Base-by-base conservation (phyloP, 2,329 filamentous ascomycete species). In the Hypoxylon sp. region DNA sequence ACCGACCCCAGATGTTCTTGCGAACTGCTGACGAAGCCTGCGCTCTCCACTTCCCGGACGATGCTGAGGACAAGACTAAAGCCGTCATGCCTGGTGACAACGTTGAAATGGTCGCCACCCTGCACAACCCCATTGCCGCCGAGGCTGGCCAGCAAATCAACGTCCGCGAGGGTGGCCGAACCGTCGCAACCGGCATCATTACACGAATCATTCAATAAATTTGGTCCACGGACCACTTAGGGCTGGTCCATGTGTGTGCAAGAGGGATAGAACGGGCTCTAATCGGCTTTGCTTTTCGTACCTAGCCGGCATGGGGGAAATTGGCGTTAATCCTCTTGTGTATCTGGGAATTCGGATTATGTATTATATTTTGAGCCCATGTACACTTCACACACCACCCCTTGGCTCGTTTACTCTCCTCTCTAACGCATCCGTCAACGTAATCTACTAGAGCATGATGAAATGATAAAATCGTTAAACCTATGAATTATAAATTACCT, bases 21-120 rank as follows among this genome's bases (percentile, higher is more conserved):
- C 93, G 96, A 79, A 98, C 96, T 74, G 93, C 95, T 73, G 93
- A 94, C 85, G 89, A 92, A 86, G 87, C 86, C 22, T 91, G 92
- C 78, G 86, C 91, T 64, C 89, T 99, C 77, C 90, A 86, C 80
- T 98, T 95, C 91, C 94, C 95, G 61, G 95, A 96, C 77, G 92
- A 92, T 70, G 91, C 88, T 70, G 90, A 91, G 81, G 91, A 95
- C 76, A 82, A 87, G 67, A 80, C 86, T 72, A 85, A 84, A 82
- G 92, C 94, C 86, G 91, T 98, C 82, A 97, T 97, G 94, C 96
- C 96, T 58, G 96, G 96, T 82, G 96, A 99, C 89, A 99, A 99
- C 84, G 90, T 97, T 74, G 96, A 99, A 88, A 98, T 99, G 95
- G 85, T 96, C 73, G 92, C 94, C 81, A 89, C 91, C 77, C 90